Evolutionary conservation across 2,329 filamentous ascomycete genomes (phyloP), one percentile per base, ranked within the genome.

Genomic region (Monosporascus sp.): DNA sequence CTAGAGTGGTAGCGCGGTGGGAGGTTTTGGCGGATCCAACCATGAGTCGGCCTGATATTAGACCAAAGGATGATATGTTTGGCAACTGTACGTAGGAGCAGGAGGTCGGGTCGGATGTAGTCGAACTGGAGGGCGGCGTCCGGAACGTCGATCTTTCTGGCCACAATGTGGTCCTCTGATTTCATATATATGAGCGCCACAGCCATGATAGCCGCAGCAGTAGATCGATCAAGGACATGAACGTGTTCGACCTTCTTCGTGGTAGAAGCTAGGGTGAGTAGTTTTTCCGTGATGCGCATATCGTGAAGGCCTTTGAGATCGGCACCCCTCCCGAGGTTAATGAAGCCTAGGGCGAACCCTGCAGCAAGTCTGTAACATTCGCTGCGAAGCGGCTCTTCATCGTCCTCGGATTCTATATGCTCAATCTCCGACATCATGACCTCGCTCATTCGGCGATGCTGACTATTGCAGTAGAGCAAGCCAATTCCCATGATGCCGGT

Each of bases 361-460:
- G 95, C 92, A 8, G 94, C 92, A 37, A 99, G 79, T 41, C 95
- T 86, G 70, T 99, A 99, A n/a, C 92, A 92, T 73, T 99, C 94
- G 65, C 95, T 93, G 24, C 93, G 85, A 48, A 97, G 73, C 22
- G 86, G 85, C 63, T 96, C 90, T 53, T 92, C 88, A 55, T 97
- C 92, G 50, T 93, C 88, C 38, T 89, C 81, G 25, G 78, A 74
- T 45, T 94, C 90, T 50, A 90, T 80, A 57, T 92, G 88, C 67
- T 97, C 91, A 56, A 99, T 94, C 68, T 99, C 94, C 0, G 93
- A 97, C 49, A 99, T 83, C 90, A 99, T 97, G 18, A 97, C 90
- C 69, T 99, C 94, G 66, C 91, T 97, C 94, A 99, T 99, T 38
- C 95, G 86, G 31, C 95, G 88, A 72, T 99, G 95, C 65, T 97